Percentiles rank a stretch among this genome's conserved stretches.
Conservation (phyloP, 2,329 filamentous ascomycete genomes). For the Dothideomycetidae sp. region DNA sequence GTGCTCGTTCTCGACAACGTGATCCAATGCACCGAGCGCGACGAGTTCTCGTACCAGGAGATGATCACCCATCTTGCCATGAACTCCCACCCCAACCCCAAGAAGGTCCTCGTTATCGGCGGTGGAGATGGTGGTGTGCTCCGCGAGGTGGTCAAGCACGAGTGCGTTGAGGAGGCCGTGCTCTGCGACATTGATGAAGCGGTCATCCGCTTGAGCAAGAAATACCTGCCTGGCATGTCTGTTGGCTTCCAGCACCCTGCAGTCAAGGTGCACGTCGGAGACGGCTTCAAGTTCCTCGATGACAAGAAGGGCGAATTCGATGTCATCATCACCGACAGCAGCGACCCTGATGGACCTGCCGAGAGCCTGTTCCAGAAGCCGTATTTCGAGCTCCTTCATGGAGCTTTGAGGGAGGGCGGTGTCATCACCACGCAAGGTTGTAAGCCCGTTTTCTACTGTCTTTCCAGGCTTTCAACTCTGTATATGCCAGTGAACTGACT, state of each 20-base stretch:
- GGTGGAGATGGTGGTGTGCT: constrained; percentile 95
- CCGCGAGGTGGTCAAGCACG: constrained; percentile 98
- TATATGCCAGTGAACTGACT: constrained; percentile 14
- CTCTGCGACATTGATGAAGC: constrained; percentile 99
- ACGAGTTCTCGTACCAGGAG: constrained; percentile 96
- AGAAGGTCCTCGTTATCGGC: constrained; percentile 96
- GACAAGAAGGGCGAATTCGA: constrained; percentile 97
- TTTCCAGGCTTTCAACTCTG: background rate
- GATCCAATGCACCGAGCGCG: constrained; percentile 95
- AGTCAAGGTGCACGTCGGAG: constrained; percentile 80
- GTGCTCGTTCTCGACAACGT: constrained; percentile 97
- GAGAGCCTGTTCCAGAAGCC: constrained; percentile 97
- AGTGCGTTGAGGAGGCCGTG: constrained; percentile 85
- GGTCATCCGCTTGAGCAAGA: constrained; percentile 94
- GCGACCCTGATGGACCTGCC: constrained; percentile 90
- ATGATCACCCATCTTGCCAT: constrained; percentile 99
- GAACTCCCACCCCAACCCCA: constrained; percentile 95
- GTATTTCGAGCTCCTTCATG: constrained; percentile 89
- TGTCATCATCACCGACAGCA: constrained; percentile 98
- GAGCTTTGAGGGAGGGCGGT: constrained; percentile 83
- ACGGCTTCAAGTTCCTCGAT: constrained; percentile 96
- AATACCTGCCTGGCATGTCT: constrained; percentile 91
- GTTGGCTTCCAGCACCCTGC: constrained; percentile 84
- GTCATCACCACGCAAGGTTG: constrained; percentile 99
- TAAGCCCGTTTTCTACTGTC: constrained; percentile 45